Evolutionary conservation across 805 yeast species (phyloP), one percentile per base, ranked within the genome.

Genomic region (Clavispora phyllophila): DNA sequence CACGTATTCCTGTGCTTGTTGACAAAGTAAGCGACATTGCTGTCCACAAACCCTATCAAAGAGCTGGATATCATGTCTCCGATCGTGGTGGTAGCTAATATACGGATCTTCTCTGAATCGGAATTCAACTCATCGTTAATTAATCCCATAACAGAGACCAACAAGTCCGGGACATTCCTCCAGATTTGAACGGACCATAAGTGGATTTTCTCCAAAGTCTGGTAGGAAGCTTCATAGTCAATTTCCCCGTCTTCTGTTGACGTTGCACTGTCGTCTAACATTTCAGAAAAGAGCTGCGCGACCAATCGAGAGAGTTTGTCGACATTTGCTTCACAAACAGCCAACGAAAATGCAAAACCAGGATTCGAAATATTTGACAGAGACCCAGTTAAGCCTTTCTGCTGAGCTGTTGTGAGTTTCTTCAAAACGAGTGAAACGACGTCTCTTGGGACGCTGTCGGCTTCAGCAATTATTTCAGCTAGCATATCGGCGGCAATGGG

Each of bases 111-210:
- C 24, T 77, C 79, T 49, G 81, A 76, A 33, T 83, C 86, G 0
- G 95, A 87, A 44, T 79, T 79, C 33, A 89, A 64, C 50, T 89
- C 95, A 53, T 86, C 88, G 50, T 86, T 87, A 4, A 89, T 66
- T 40, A 87, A 74, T 0, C 95, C 93, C 72, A 86, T 78, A 0
- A 85, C 84, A 1, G 93, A 78, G 3, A 77, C 72, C 9, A 87
- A 67, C 17, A 86, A 64, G 37, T 84, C 93, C 0, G 96, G 96
- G 0, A 81, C 81, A 40, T 77, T 72, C 51, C 71, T 77, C 96
- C 96, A 90, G 2, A 89, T 65, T 46, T 82, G 82, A 2, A 81
- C 63, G 0, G 82, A 65, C 26, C 87, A 63, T 10, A 61, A 70
- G 55, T 88, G 95, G 3, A 86, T 68, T 54, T 81, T 82, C 9